Conservation (phyloP, 2,329 filamentous ascomycete species). For the Claviceps sp. region DNA sequence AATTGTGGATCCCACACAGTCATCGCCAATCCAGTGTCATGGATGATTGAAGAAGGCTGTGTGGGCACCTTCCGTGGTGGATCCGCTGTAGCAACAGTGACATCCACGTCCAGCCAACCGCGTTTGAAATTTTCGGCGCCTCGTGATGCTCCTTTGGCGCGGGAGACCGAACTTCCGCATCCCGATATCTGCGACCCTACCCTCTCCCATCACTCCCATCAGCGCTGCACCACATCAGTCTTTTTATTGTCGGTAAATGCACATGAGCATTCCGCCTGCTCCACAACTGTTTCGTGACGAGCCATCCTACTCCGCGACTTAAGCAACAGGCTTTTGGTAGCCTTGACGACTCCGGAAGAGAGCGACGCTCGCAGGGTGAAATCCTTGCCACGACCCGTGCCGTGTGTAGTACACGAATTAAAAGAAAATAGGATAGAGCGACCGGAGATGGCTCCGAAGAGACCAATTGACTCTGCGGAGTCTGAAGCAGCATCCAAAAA, state of each 20-base stretch:
- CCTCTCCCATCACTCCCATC: too few relatives aligned
- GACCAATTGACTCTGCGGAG: slow-evolving; percentile 15
- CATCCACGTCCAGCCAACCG: not conserved
- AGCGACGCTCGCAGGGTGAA: too few relatives aligned
- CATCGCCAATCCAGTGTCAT: not conserved
- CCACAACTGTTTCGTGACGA: not conserved
- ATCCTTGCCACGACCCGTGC: not conserved
- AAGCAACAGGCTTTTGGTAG: not conserved
- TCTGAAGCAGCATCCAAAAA: slow-evolving; percentile 32
- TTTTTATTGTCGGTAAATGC: too few relatives aligned
- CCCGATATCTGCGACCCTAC: too few relatives aligned
- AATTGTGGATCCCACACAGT: not conserved
- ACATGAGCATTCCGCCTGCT: not conserved
- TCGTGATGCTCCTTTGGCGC: not conserved
- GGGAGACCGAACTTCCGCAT: too few relatives aligned
- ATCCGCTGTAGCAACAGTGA: not conserved
- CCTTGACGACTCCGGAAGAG: not conserved
- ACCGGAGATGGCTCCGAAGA: slow-evolving; percentile 19
- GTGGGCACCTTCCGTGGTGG: too few relatives aligned
- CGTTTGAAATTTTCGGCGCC: not conserved
- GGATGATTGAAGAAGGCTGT: too few relatives aligned
- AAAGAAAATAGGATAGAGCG: not conserved
- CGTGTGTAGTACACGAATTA: not conserved
- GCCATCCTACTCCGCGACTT: too few relatives aligned
- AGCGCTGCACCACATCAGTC: too few relatives aligned